Percentiles rank a stretch among this genome's conserved stretches.
These are phyloP conservation scores for Globisporangium paroecandrum DNA, from an alignment of 352 stramenopile species.

Conservation along the genomic window DNA sequence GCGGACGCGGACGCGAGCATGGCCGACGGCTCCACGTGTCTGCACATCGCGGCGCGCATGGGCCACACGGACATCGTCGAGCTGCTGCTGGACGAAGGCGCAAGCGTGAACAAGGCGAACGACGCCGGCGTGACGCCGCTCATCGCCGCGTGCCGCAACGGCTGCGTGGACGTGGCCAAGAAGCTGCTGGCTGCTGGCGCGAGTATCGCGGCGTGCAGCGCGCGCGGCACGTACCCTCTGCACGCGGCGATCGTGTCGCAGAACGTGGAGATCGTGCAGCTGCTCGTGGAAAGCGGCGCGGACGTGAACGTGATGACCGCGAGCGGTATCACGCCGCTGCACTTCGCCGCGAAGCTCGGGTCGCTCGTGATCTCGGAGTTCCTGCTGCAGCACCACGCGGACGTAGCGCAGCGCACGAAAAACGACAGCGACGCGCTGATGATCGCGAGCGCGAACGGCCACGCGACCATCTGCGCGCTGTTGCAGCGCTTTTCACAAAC, in stretches of 20 bases:
- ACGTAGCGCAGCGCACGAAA: slow-evolving; percentile 66
- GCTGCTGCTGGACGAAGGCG: slow-evolving; percentile 63
- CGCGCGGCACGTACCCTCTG: slow-evolving; percentile 56
- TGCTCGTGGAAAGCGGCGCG: slow-evolving; percentile 57
- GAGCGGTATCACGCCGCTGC: slow-evolving; percentile 72
- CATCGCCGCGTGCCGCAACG: slow-evolving; percentile 66
- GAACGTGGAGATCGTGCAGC: slow-evolving; percentile 59
- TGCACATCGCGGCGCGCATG: slow-evolving; percentile 73
- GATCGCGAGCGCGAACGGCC: slow-evolving; percentile 68
- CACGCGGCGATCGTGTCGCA: slow-evolving; percentile 68
- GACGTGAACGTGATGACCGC: slow-evolving; percentile 67
- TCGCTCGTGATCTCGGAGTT: slow-evolving; percentile 58
- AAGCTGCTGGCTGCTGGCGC: slow-evolving; percentile 47
- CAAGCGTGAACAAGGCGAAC: slow-evolving; percentile 59
- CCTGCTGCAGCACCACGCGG: slow-evolving; percentile 58
- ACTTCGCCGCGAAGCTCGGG: slow-evolving; percentile 70
- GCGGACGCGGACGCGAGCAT: slow-evolving; percentile 57
- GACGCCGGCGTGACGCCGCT: slow-evolving; percentile 64
- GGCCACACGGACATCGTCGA: slow-evolving; percentile 58
- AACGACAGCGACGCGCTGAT: slow-evolving; percentile 75
- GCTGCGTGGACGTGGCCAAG: slow-evolving; percentile 52
- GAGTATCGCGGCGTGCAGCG: slow-evolving; percentile 39
- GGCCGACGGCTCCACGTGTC: slow-evolving; percentile 58
- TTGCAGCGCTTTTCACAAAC: slow-evolving; percentile 43
- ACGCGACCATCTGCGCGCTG: slow-evolving; percentile 60